Evolutionary conservation across 768 basidiomycete species (phyloP).

Genomic region (Trametes gibbosa): DNA sequence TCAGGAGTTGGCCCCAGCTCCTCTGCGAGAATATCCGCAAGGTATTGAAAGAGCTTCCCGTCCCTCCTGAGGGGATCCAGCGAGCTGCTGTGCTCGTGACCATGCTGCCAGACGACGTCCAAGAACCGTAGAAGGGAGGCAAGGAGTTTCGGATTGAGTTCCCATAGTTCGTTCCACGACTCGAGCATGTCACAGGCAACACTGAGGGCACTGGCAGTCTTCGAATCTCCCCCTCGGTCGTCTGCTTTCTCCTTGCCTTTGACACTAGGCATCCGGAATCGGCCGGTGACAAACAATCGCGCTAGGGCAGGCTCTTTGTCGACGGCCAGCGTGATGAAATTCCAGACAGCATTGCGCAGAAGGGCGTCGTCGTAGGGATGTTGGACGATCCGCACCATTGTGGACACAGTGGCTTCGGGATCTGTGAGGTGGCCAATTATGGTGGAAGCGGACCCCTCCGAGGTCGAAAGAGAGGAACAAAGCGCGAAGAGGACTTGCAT

Average conservation of each 20-base stretch:
- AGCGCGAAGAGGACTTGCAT: slow-evolving; percentile 66
- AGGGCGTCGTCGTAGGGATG: slow-evolving; percentile 78
- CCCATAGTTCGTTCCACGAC: slow-evolving; percentile 75
- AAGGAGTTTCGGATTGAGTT: slow-evolving; percentile 71
- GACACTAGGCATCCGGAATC: slow-evolving; percentile 50
- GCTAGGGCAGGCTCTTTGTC: slow-evolving; percentile 86
- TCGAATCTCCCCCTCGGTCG: slow-evolving; percentile 29
- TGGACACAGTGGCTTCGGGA: slow-evolving; percentile 66
- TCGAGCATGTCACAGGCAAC: slow-evolving; percentile 64
- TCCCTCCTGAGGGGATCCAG: slow-evolving; percentile 58
- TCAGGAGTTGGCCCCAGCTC: slow-evolving; percentile 77
- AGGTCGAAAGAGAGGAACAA: slow-evolving; percentile 59
- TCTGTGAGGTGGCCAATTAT: slow-evolving; percentile 77
- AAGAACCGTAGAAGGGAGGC: slow-evolving; percentile 74
- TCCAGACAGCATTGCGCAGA: slow-evolving; percentile 78
- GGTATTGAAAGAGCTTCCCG: slow-evolving; percentile 64
- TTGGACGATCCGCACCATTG: slow-evolving; percentile 67
- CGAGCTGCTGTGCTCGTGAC: slow-evolving; percentile 62
- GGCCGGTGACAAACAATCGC: slow-evolving; percentile 73
- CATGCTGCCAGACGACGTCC: slow-evolving; percentile 77
- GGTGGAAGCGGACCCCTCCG: slow-evolving; percentile 62
- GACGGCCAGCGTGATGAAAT: slow-evolving; percentile 75
- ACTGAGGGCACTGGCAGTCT: slow-evolving; percentile 56
- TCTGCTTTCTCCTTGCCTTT: slow-evolving; percentile 37
- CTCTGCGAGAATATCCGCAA: slow-evolving; percentile 59